Conservation (phyloP, 495 filamentous ascomycete genomes). For the Neurospora sp. region DNA sequence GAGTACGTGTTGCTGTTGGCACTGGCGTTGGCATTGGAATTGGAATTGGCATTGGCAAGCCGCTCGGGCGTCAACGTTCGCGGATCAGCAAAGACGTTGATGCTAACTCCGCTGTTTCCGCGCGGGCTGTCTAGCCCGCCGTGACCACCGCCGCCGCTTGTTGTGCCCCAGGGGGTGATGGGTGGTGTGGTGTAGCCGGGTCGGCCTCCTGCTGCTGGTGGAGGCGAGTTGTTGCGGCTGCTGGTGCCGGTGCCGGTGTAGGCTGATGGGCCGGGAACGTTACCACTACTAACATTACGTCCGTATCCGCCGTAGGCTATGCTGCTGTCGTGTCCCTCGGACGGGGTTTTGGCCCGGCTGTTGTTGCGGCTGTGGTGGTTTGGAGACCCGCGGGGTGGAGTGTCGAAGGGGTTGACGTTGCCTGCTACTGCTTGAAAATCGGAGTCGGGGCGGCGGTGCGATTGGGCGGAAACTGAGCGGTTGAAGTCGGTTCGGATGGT, state of each 20-base stretch:
- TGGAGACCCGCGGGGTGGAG: constrained; percentile 8
- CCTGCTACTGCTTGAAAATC: not conserved
- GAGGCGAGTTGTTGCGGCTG: not conserved
- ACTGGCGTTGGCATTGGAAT: not conserved
- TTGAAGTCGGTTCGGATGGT: constrained; percentile 29
- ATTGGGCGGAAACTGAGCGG: constrained; percentile 4
- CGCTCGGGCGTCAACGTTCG: constrained; percentile 25
- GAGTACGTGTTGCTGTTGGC: constrained; percentile 5
- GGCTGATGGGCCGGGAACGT: not conserved
- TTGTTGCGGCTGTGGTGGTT: constrained; percentile 3
- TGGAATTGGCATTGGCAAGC: not conserved
- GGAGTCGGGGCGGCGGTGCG: not conserved
- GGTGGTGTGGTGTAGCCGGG: not conserved
- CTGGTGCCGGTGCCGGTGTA: not conserved
- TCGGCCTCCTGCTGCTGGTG: not conserved
- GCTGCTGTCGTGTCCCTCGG: not conserved
- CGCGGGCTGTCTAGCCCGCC: constrained; percentile 14
- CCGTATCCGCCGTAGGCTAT: not conserved
- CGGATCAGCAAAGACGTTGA: constrained; percentile 61
- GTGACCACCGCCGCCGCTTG: not conserved
- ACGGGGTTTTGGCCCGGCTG: not conserved
- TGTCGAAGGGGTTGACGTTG: constrained; percentile 19
- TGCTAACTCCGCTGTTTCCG: constrained; percentile 52
- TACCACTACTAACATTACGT: not conserved
- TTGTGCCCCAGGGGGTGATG: constrained; percentile 1